Percentiles rank a stretch among this genome's conserved stretches.
Evolutionary conservation across 2,329 filamentous ascomycete species (phyloP).

Genomic region (Penicillium sp.): DNA sequence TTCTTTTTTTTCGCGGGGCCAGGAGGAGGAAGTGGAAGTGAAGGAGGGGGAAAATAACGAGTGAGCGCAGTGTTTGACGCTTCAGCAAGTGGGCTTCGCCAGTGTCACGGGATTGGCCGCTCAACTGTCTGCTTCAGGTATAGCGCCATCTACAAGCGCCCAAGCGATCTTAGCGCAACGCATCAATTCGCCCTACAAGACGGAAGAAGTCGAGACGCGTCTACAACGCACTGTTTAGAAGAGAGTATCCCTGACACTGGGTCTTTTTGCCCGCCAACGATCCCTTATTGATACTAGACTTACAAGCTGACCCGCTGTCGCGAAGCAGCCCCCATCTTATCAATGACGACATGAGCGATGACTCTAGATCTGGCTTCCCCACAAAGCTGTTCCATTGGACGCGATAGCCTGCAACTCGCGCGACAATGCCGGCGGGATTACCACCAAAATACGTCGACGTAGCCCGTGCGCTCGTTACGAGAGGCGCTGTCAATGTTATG

Average conservation of each 20-base stretch:
- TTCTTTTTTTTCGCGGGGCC: slow-evolving; percentile 11
- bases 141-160: slow-evolving; percentile 23
- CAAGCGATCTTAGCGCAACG: slow-evolving; percentile 31
- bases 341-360: slow-evolving; percentile 5
- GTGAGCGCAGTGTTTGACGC: slow-evolving; percentile 15
- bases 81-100: not conserved
- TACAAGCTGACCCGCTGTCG: not conserved
- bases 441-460: slow-evolving; percentile 51
- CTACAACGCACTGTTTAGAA: not conserved
- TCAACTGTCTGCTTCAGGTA: slow-evolving; percentile 29
- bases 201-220: slow-evolving; percentile 7
- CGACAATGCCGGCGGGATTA: slow-evolving; percentile 12
- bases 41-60: slow-evolving; percentile 33
- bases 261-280: not conserved
- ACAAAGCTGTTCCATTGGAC: slow-evolving; percentile 9
- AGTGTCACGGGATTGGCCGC: slow-evolving; percentile 24
- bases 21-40: slow-evolving; percentile 13
- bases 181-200: slow-evolving; percentile 2
- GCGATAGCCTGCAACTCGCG: slow-evolving; percentile 1
- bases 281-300: not conserved
- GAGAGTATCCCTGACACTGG: not conserved
- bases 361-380: not conserved
- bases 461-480: slow-evolving; percentile 49
- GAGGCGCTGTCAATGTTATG: slow-evolving; percentile 61
- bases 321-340: not conserved